phyloP scores from a whole-genome alignment of 805 yeast genomes.

The Suhomyces xylopsoci region DNA sequence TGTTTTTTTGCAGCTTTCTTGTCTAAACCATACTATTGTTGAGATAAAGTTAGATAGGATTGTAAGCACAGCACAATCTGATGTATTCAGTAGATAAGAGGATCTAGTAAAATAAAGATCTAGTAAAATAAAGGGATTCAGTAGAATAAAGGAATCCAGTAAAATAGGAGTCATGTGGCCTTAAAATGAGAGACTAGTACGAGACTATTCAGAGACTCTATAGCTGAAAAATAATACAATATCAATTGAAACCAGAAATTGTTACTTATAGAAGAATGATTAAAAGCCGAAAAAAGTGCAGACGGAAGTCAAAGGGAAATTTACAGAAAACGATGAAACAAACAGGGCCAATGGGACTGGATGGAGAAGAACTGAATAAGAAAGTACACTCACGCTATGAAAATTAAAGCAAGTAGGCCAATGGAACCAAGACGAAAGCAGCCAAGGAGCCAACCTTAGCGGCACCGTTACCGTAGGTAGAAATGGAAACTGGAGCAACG shows the following conservation, averaged over 20 bases:
- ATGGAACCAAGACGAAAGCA: slow-evolving; percentile 29
- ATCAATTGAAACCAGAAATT: neutral
- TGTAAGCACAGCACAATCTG: too few species aligned
- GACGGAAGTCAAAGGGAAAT: neutral
- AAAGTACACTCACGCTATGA: neutral
- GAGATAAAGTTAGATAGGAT: too few species aligned
- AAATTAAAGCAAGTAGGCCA: slow-evolving; percentile 21
- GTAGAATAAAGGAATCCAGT: too few species aligned
- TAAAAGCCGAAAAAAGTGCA: neutral
- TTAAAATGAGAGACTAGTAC: too few species aligned
- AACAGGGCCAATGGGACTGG: neutral
- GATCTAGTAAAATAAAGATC: too few species aligned
- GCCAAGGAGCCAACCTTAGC: slow-evolving; percentile 18
- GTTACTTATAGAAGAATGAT: neutral
- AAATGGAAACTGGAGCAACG: slow-evolving; percentile 1
- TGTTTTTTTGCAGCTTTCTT: neutral
- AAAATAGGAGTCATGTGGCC: too few species aligned
- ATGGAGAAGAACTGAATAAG: neutral
- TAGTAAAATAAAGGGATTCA: too few species aligned
- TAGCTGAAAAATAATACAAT: neutral
- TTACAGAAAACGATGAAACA: neutral
- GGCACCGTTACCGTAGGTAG: slow-evolving; percentile 13
- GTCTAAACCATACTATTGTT: neutral
- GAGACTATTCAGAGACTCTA: too few species aligned
- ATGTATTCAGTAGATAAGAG: too few species aligned